These are phyloP conservation scores for Trichophyton rubrum DNA, from an alignment of 2,329 filamentous ascomycete species.

Conservation along the genomic window DNA sequence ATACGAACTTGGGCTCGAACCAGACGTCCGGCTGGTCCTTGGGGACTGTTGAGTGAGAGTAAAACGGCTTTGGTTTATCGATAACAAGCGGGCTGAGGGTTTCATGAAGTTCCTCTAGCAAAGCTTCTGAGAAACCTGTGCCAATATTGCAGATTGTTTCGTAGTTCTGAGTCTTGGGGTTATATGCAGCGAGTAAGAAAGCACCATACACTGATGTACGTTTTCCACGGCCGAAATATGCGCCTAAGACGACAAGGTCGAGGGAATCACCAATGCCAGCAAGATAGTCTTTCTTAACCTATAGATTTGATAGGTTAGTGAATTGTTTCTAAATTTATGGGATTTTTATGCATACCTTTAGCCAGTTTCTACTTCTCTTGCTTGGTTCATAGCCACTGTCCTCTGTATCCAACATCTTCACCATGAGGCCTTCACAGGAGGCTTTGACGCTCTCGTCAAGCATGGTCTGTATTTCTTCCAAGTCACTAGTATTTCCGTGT, in stretches of 20 bases:
- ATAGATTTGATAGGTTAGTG: neutral
- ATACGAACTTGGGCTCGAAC: constrained; percentile 90
- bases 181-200: constrained; percentile 91
- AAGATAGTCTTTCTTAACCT: constrained; percentile 98
- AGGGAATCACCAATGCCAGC: constrained; percentile 87
- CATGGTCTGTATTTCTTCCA: constrained; percentile 86
- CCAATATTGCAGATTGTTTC: constrained; percentile 98
- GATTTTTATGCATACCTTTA: constrained; percentile 51
- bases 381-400: constrained; percentile 94
- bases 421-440: constrained; percentile 95
- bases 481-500: constrained; percentile 70
- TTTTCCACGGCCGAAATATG: constrained; percentile 89
- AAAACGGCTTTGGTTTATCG: constrained; percentile 86
- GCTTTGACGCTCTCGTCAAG: constrained; percentile 92
- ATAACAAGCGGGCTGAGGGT: constrained; percentile 68
- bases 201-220: constrained; percentile 91
- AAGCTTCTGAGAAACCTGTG: constrained; percentile 89
- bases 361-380: constrained; percentile 93
- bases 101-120: constrained; percentile 74
- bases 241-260: constrained; percentile 88
- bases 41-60: constrained; percentile 66
- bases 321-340: neutral
- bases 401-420: constrained; percentile 92
- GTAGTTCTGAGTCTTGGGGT: constrained; percentile 64
- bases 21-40: constrained; percentile 97